phyloP scores from a whole-genome alignment of 2,329 filamentous ascomycete genomes.

The Neodidymelliopsis sp. region DNA sequence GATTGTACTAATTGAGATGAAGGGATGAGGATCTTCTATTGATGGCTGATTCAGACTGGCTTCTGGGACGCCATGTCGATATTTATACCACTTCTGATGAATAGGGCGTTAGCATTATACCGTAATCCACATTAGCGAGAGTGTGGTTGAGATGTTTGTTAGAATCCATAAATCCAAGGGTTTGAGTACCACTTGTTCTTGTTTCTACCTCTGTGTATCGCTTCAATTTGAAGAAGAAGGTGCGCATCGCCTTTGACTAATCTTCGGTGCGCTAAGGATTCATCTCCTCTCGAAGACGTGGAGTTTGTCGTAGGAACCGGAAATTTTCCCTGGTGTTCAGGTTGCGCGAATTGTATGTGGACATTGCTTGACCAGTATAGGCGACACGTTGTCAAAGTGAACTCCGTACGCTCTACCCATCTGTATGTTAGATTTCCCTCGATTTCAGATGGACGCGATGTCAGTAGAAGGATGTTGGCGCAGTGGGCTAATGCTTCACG shows the following conservation, averaged over 20 bases:
- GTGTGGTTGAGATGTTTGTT: slow-evolving; percentile 25
- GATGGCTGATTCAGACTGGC: slow-evolving; percentile 12
- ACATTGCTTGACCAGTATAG: no score
- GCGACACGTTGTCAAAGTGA: no score
- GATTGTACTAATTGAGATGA: slow-evolving; percentile 7
- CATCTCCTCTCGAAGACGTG: no score
- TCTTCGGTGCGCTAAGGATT: no score
- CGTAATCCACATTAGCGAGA: slow-evolving; percentile 35
- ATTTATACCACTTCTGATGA: slow-evolving; percentile 32
- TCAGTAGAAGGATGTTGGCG: slow-evolving; percentile 1
- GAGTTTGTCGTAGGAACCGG: no score
- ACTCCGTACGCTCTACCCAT: no score
- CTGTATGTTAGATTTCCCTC: no score
- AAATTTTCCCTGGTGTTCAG: no score
- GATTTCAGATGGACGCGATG: not conserved
- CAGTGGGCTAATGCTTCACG: slow-evolving; percentile 25
- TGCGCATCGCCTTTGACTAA: no score
- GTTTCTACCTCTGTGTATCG: no score
- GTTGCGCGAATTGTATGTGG: no score
- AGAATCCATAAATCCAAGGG: slow-evolving; percentile 39
- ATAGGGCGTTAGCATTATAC: slow-evolving; percentile 47
- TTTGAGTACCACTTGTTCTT: slow-evolving; percentile 26
- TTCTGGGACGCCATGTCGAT: slow-evolving; percentile 33
- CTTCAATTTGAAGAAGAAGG: no score
- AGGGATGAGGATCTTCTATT: not conserved